These are phyloP conservation scores for Claviceps capensis DNA, from an alignment of 2,329 filamentous ascomycete species.

Conservation along the genomic window DNA sequence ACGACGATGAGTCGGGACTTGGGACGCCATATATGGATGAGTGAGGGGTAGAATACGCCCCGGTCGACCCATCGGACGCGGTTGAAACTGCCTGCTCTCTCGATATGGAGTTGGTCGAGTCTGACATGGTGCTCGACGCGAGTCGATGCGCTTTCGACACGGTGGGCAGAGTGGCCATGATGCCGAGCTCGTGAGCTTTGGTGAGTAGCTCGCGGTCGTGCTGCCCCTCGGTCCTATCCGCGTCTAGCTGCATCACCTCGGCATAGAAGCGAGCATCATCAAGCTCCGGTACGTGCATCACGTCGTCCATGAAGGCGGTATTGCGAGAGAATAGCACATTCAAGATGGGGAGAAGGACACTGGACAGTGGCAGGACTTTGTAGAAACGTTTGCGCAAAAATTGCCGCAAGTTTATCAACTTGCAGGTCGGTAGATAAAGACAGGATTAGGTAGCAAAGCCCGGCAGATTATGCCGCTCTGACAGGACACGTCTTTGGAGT, in stretches of 20 bases:
- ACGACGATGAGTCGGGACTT: slow-evolving; percentile 7
- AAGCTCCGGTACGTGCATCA: slow-evolving; percentile 21
- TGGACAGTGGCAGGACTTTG: too few relatives aligned
- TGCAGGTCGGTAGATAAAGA: too few relatives aligned
- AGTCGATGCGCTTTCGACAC: slow-evolving; percentile 20
- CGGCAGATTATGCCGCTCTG: too few relatives aligned
- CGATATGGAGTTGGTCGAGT: slow-evolving; percentile 24
- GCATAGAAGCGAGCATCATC: slow-evolving; percentile 24
- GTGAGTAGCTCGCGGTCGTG: slow-evolving; percentile 24
- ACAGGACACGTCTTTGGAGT: too few relatives aligned
- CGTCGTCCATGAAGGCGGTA: slow-evolving; percentile 4
- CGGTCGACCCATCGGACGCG: slow-evolving; percentile 26
- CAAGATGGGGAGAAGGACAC: background rate
- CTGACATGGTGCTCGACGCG: slow-evolving; percentile 27
- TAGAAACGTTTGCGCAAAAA: too few relatives aligned
- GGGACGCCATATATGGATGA: slow-evolving; percentile 25
- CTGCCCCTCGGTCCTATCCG: slow-evolving; percentile 23
- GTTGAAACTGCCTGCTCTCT: slow-evolving; percentile 33
- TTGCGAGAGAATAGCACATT: background rate
- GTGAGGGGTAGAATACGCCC: slow-evolving; percentile 27
- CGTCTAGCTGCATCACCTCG: slow-evolving; percentile 24
- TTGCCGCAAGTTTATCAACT: too few relatives aligned
- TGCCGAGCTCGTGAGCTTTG: slow-evolving; percentile 22
- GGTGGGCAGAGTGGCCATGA: slow-evolving; percentile 14
- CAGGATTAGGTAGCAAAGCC: too few relatives aligned